These are phyloP conservation scores for Hyaloscypha bicolor DNA, from an alignment of 495 filamentous ascomycete genomes.

Conservation along the genomic window DNA sequence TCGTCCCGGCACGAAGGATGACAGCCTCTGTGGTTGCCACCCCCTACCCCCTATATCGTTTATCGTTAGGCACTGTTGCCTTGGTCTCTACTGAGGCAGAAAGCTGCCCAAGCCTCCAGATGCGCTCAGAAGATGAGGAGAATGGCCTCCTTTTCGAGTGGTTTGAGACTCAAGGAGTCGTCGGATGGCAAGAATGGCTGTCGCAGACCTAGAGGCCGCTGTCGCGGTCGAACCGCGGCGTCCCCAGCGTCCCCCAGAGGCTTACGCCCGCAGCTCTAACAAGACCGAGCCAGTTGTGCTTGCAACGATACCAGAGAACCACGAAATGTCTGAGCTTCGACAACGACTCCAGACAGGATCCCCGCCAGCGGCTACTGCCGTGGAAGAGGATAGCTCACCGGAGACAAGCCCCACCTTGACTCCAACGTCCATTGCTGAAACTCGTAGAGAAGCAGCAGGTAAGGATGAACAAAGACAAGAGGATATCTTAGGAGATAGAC, in stretches of 20 bases:
- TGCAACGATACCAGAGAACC: neutral
- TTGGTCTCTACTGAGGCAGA: slow-evolving; percentile 1
- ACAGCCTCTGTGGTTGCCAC: neutral
- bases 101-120: slow-evolving; percentile 1
- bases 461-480: neutral
- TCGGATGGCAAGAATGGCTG: slow-evolving; percentile 1
- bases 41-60: neutral
- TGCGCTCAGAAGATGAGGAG: neutral
- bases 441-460: neutral
- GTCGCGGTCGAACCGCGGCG: neutral
- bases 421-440: neutral
- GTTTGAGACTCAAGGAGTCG: neutral
- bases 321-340: slow-evolving; percentile 3
- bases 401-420: slow-evolving; percentile 2
- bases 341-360: neutral
- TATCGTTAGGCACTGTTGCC: slow-evolving; percentile 1
- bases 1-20: neutral
- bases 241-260: neutral
- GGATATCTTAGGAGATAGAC: neutral
- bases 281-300: neutral
- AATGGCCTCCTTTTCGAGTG: neutral
- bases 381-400: neutral
- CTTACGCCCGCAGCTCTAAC: neutral
- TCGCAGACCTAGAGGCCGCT: slow-evolving; percentile 6
- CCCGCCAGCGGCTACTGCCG: neutral